Evolutionary conservation across 306 rosid genomes (phyloP).

Genomic region (Lathyrus aphaca): DNA sequence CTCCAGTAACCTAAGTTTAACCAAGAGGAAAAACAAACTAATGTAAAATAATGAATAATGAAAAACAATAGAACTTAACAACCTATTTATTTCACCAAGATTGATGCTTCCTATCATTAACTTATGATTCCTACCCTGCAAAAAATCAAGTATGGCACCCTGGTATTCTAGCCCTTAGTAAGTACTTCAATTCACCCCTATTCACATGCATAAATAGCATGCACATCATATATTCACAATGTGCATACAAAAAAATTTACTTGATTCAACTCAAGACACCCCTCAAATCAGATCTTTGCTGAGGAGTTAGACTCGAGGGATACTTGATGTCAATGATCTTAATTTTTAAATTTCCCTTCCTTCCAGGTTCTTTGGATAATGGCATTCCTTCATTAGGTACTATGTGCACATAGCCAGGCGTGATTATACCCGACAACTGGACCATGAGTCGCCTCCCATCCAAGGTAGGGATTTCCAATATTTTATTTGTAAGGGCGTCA

Average conservation of each 20-base stretch:
- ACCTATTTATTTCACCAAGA: slow-evolving; percentile 33
- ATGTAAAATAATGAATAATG: slow-evolving; percentile 16
- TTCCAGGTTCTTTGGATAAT: slow-evolving; percentile 82
- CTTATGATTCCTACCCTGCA: slow-evolving; percentile 41
- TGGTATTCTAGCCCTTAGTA: slow-evolving; percentile 17
- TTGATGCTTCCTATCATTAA: slow-evolving; percentile 23
- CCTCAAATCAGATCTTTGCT: slow-evolving; percentile 84
- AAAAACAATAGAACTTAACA: slow-evolving; percentile 29
- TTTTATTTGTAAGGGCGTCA: slow-evolving; percentile 91
- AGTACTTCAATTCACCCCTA: slow-evolving; percentile 31
- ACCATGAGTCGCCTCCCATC: slow-evolving; percentile 78
- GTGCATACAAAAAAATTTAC: slow-evolving; percentile 44
- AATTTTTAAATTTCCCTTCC: slow-evolving; percentile 80
- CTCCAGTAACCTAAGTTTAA: slow-evolving; percentile 23
- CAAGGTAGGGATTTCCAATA: slow-evolving; percentile 62
- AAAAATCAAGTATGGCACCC: slow-evolving; percentile 24
- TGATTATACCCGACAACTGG: slow-evolving; percentile 66
- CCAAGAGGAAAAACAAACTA: slow-evolving; percentile 26
- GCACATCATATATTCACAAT: slow-evolving; percentile 43
- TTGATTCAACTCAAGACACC: slow-evolving; percentile 75
- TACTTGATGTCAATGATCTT: slow-evolving; percentile 83
- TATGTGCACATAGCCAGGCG: slow-evolving; percentile 69
- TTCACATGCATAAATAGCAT: slow-evolving; percentile 46
- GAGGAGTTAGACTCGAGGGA: slow-evolving; percentile 73
- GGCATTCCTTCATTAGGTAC: slow-evolving; percentile 95